These are phyloP conservation scores for Phytophthora fragariae DNA, from an alignment of 352 stramenopile species.

Conservation along the genomic window DNA sequence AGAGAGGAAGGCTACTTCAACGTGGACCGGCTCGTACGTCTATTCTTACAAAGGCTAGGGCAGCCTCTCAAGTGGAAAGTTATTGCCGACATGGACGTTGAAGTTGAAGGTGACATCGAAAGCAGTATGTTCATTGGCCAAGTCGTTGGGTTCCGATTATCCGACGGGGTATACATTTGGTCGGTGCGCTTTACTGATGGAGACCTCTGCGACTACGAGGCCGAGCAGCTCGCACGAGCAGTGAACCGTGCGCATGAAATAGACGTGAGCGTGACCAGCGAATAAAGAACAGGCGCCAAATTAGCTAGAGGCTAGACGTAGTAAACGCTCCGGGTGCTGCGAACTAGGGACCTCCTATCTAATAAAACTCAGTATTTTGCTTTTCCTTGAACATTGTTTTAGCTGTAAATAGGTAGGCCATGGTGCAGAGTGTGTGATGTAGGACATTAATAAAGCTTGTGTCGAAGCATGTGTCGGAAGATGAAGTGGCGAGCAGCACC, in stretches of 20 bases:
- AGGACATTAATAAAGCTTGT: too few relatives aligned
- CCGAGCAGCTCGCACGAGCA: neutral
- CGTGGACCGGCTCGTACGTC: neutral
- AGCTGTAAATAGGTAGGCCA: too few relatives aligned
- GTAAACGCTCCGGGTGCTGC: too few relatives aligned
- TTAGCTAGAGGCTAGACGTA: too few relatives aligned
- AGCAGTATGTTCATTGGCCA: neutral
- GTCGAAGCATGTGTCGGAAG: too few relatives aligned
- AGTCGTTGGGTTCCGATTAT: neutral
- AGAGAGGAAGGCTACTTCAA: too few relatives aligned
- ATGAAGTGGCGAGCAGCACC: too few relatives aligned
- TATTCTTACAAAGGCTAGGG: neutral
- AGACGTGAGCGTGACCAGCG: neutral
- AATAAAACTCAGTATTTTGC: too few relatives aligned
- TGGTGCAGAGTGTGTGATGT: too few relatives aligned
- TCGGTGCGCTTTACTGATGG: neutral
- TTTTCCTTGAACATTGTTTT: too few relatives aligned
- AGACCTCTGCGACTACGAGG: neutral
- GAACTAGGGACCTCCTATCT: too few relatives aligned
- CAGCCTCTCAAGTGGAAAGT: conserved; percentile 8
- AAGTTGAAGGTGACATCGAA: neutral
- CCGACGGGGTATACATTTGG: conserved; percentile 9
- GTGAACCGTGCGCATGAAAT: conserved; percentile 6
- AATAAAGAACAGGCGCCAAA: too few relatives aligned
- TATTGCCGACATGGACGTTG: neutral